Percentiles rank a stretch among this genome's conserved stretches.
Conservation (phyloP, 305 asterid species). For the Rubia peregrina region DNA sequence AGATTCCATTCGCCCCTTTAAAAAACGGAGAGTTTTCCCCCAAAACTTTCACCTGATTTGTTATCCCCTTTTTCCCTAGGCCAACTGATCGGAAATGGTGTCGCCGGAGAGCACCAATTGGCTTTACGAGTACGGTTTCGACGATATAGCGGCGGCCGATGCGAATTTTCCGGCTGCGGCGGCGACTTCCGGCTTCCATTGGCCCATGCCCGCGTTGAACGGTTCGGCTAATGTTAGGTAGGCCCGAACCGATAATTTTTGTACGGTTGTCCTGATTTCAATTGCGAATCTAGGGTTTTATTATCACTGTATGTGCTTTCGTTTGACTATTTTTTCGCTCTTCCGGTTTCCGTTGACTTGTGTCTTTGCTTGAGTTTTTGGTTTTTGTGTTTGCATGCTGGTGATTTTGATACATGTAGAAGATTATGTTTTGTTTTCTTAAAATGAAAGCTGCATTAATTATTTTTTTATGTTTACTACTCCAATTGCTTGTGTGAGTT, state of each 20-base stretch:
- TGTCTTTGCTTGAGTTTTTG: not conserved
- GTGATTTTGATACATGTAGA: not conserved
- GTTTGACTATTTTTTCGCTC: not conserved
- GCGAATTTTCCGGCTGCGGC: conserved; percentile 41
- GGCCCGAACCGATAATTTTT: not conserved
- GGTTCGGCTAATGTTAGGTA: conserved; percentile 58
- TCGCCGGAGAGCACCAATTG: conserved; percentile 82
- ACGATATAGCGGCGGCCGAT: conserved; percentile 50
- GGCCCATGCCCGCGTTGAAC: conserved; percentile 65
- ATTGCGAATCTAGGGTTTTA: conserved; percentile 2
- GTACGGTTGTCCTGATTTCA: not conserved
- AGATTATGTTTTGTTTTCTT: not conserved
- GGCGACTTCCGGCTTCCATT: conserved; percentile 47
- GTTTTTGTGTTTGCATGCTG: not conserved
- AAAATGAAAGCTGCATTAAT: not conserved
- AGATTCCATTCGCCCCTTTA: conserved; percentile 22
- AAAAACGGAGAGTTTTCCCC: conserved; percentile 16
- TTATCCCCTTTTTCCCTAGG: conserved; percentile 6
- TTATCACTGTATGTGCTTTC: not conserved
- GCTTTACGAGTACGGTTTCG: conserved; percentile 83
- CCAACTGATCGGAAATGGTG: conserved; percentile 58
- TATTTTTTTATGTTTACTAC: not conserved
- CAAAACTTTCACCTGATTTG: conserved; percentile 9
- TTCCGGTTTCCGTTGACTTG: not conserved
- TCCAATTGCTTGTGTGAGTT: not conserved